A percentile compares a stretch with the other conserved stretches of the same genome.
Conservation (phyloP, 139 green algal genomes). For the Marvania coccoides region DNA sequence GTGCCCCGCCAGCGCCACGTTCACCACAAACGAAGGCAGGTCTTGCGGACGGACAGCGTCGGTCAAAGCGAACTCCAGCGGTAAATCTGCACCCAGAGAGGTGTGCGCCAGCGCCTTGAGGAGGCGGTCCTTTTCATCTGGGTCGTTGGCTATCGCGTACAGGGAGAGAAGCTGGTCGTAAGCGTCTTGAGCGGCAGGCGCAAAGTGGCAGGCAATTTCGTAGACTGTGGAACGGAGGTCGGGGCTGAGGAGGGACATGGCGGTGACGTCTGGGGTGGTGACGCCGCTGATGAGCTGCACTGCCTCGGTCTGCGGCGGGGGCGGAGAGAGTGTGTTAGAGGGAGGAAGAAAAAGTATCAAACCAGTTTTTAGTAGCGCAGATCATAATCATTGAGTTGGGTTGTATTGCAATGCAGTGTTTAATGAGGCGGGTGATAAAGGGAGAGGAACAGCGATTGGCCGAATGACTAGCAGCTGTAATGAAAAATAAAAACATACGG, state of each 20-base stretch:
- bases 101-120: conserved; percentile 31
- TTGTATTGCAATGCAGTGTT: too few relatives aligned
- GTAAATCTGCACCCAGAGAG: background rate
- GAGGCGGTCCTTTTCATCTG: conserved; percentile 27
- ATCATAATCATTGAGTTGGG: too few relatives aligned
- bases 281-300: background rate
- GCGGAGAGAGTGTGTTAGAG: too few relatives aligned
- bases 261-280: background rate
- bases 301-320: background rate
- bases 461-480: background rate
- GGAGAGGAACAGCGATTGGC: too few relatives aligned
- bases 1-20: background rate
- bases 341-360: too few relatives aligned
- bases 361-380: too few relatives aligned
- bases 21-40: conserved; percentile 6
- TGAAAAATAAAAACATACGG: background rate
- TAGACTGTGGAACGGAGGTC: conserved; percentile 46
- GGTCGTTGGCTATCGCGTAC: conserved; percentile 6
- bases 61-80: background rate
- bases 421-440: too few relatives aligned
- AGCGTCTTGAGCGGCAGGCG: background rate
- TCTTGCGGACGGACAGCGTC: conserved; percentile 2
- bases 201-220: conserved; percentile 11
- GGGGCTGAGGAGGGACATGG: conserved; percentile 16
- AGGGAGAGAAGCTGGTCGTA: conserved; percentile 14